Evolutionary conservation across 2,329 filamentous ascomycete species (phyloP).

Genomic region (Colletotrichum sansevieriae): DNA sequence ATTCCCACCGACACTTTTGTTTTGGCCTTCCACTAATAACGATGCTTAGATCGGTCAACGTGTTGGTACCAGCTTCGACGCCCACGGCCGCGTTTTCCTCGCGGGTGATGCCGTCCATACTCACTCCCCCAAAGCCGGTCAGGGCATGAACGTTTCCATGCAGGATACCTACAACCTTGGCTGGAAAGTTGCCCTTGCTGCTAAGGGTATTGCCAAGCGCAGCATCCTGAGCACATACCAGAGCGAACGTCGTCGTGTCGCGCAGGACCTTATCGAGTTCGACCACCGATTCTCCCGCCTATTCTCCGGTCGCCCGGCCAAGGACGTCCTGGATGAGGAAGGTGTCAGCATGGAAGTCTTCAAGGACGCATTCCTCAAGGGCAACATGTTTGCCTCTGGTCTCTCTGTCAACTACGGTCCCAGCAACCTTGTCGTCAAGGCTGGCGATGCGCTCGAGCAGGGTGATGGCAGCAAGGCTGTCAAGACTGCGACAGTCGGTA

Average conservation of each 20-base stretch:
- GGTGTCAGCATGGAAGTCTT: constrained; percentile 74
- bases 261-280: constrained; percentile 70
- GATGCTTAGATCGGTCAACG: constrained; percentile 77
- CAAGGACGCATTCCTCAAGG: constrained; percentile 70
- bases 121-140: constrained; percentile 72
- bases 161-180: constrained; percentile 73
- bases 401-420: constrained; percentile 68
- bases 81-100: constrained; percentile 73
- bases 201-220: constrained; percentile 57
- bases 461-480: constrained; percentile 59
- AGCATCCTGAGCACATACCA: constrained; percentile 64
- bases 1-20: fast-evolving
- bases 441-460: constrained; percentile 56
- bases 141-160: constrained; percentile 81
- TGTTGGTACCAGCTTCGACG: constrained; percentile 69
- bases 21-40: fast-evolving
- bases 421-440: constrained; percentile 68
- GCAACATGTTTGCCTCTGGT: constrained; percentile 67
- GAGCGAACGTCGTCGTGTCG: constrained; percentile 68
- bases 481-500: constrained; percentile 44
- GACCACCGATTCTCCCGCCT: constrained; percentile 69
- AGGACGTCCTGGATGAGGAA: constrained; percentile 70
- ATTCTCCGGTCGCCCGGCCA: constrained; percentile 69
- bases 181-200: constrained; percentile 66
- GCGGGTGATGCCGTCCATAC: constrained; percentile 75